phyloP scores from a whole-genome alignment of 1,139 yeast genomes.

The Groenewaldozyma auringiensis region DNA sequence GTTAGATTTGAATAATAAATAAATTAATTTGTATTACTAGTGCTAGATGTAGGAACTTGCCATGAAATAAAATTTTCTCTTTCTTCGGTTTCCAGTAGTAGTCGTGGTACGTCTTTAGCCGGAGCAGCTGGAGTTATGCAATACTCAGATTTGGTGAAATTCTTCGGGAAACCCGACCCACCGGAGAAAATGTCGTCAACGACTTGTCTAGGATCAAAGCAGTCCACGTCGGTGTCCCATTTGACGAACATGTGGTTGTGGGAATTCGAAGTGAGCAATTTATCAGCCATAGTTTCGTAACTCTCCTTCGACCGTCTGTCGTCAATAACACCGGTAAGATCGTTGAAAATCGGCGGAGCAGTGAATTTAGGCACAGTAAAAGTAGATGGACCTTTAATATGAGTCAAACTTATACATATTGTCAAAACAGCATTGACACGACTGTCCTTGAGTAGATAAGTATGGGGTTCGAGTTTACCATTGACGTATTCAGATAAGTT shows the following conservation, averaged over 20 bases:
- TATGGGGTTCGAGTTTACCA: constrained; percentile 45
- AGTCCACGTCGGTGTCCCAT: constrained; percentile 76
- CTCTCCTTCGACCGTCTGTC: constrained; percentile 16
- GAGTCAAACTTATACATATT: constrained; percentile 40
- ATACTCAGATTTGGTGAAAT: background rate
- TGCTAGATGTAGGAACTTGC: constrained; percentile 9
- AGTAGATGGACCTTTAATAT: constrained; percentile 38
- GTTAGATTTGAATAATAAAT: too few relatives aligned
- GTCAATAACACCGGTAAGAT: constrained; percentile 29
- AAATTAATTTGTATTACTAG: background rate
- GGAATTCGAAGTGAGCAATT: constrained; percentile 24
- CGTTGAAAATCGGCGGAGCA: constrained; percentile 29
- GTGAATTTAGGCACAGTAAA: constrained; percentile 28
- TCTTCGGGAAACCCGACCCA: constrained; percentile 49
- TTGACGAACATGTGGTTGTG: constrained; percentile 59
- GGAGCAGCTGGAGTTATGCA: background rate
- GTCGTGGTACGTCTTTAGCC: constrained; percentile 4
- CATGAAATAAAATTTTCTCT: constrained; percentile 19
- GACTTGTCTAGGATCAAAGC: constrained; percentile 63
- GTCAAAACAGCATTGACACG: constrained; percentile 74
- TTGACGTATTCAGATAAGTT: constrained; percentile 69
- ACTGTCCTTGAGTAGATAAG: constrained; percentile 68
- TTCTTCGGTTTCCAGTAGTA: constrained; percentile 17
- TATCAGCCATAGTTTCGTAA: background rate
- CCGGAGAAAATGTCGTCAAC: constrained; percentile 69